Percentiles rank a stretch among this genome's conserved stretches.
Evolutionary conservation across 306 rosid genomes (phyloP).

Genomic region (Fragaria iinumae): DNA sequence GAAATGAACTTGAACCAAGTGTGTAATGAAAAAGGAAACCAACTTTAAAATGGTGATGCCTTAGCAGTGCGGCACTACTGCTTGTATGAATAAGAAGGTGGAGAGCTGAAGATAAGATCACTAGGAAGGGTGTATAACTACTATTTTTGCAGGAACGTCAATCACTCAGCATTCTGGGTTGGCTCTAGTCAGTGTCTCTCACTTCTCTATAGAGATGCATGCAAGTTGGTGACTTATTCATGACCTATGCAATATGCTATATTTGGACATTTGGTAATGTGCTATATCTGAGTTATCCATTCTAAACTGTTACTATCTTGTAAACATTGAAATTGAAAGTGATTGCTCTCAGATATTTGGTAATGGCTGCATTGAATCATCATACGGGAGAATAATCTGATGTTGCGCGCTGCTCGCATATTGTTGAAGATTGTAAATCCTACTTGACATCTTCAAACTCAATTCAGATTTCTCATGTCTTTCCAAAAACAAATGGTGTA

Average conservation of each 20-base stretch:
- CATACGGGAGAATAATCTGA: no score
- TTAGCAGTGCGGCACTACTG: conserved; percentile 1
- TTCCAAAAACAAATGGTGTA: no score
- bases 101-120: conserved; percentile 3
- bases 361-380: no score
- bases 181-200: background rate
- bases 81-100: background rate
- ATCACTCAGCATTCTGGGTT: background rate
- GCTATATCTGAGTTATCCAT: background rate
- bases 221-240: background rate
- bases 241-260: background rate
- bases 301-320: background rate
- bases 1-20: background rate
- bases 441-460: no score
- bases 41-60: background rate
- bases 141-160: background rate
- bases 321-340: background rate
- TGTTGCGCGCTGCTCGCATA: no score
- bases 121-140: background rate
- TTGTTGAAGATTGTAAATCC: no score
- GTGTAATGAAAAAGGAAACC: background rate
- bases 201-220: background rate
- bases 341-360: no score
- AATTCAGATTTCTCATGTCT: no score
- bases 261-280: background rate